phyloP scores from a whole-genome alignment of 2,329 filamentous ascomycete species.

The Shiraia sp. region DNA sequence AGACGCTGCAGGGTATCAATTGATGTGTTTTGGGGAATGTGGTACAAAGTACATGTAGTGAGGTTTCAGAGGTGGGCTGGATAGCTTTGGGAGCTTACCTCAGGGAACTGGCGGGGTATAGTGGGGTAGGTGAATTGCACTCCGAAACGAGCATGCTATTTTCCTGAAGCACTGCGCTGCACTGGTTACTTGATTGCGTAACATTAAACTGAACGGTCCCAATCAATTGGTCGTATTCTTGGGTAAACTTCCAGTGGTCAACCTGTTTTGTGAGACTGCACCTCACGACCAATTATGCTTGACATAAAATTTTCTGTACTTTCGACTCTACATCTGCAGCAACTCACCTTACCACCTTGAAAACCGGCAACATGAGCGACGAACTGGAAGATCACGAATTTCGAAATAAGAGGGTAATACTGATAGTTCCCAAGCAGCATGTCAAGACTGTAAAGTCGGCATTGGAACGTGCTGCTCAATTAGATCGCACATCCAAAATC shows the following conservation, averaged over 20 bases:
- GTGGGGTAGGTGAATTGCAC: no score
- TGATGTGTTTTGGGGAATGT: slow-evolving; percentile 1
- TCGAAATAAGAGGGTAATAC: slow-evolving; percentile 1
- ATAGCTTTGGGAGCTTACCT: no score
- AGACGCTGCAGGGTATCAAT: neutral
- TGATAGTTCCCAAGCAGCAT: slow-evolving; percentile 36
- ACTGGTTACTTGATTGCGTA: no score
- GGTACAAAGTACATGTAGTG: neutral
- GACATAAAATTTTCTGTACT: no score
- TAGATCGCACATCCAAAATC: slow-evolving; percentile 39
- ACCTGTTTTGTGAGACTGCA: no score
- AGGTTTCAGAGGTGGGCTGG: neutral
- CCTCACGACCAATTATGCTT: no score
- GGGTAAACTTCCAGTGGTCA: no score
- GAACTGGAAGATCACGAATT: neutral
- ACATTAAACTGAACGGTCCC: no score
- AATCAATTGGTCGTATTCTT: no score
- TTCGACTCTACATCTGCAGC: neutral
- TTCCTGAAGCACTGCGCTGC: neutral
- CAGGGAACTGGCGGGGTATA: no score
- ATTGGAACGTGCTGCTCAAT: slow-evolving; percentile 34
- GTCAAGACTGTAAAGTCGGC: slow-evolving; percentile 47
- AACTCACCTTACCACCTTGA: neutral
- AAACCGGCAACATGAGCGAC: neutral
- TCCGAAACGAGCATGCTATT: neutral